Conservation (phyloP, 208 protist genomes). For the Borovskyia barvae region DNA sequence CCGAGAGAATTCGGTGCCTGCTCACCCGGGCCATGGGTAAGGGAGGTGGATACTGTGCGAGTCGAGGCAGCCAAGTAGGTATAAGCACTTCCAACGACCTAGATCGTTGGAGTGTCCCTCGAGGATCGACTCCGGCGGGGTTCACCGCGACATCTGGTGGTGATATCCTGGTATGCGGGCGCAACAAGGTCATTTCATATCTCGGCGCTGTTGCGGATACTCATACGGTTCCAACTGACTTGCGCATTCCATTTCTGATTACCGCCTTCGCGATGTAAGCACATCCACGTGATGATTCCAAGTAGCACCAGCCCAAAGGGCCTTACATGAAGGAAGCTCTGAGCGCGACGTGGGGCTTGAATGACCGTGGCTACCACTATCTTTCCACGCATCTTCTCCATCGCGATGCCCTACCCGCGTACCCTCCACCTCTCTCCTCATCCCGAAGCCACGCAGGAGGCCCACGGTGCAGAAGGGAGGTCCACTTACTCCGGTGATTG, state of each 20-base stretch:
- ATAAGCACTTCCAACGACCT: conserved; percentile 46
- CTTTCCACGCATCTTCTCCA: no score
- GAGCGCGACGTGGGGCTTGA: no score
- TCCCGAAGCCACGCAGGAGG: no score
- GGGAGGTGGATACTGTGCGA: conserved; percentile 29
- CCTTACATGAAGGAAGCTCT: no score
- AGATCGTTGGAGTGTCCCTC: conserved; percentile 20
- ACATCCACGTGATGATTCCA: no score
- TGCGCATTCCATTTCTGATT: conserved; percentile 15
- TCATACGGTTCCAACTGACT: conserved; percentile 11
- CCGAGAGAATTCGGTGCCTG: conserved; percentile 36
- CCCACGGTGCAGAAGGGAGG: no score
- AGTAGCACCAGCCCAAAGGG: no score
- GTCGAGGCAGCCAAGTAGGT: conserved; percentile 52
- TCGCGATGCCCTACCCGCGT: no score
- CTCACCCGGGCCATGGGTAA: conserved; percentile 23
- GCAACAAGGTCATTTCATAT: conserved; percentile 10
- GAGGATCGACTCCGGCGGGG: conserved; percentile 11
- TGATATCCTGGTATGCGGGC: conserved; percentile 16
- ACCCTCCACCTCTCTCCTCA: no score
- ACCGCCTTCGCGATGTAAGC: conserved; percentile 23
- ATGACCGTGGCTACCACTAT: no score
- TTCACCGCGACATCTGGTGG: conserved; percentile 6
- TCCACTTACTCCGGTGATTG: no score
- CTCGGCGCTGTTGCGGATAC: neutral